Conservation (phyloP, 202 grass and related monocot genomes). For the Tripidium arundinaceum region DNA sequence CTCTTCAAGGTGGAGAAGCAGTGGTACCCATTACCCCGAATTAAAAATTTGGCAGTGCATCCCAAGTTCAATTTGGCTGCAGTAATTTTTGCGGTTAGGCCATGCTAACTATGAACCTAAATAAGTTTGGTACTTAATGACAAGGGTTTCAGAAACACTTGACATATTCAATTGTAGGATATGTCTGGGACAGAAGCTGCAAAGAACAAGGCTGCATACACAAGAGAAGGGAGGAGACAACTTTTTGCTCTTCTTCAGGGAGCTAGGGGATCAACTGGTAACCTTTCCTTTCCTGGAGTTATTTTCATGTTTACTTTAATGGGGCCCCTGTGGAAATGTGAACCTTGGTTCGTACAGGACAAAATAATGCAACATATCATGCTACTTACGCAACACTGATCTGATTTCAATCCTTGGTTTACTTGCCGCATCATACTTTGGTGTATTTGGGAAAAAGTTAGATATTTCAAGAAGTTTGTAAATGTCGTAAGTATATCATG, state of each 20-base stretch:
- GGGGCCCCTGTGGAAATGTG: not conserved
- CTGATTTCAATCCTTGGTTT: not conserved
- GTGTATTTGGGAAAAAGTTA: not conserved
- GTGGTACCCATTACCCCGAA: slow-evolving; percentile 94
- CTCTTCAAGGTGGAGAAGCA: slow-evolving; percentile 96
- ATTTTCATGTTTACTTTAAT: slow-evolving; percentile 8
- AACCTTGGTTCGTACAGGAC: slow-evolving; percentile 6
- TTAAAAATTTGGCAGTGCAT: slow-evolving; percentile 77
- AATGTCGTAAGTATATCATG: slow-evolving; percentile 18
- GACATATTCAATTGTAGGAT: slow-evolving; percentile 56
- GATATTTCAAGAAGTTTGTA: slow-evolving; percentile 2
- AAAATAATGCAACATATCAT: not conserved
- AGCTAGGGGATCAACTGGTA: slow-evolving; percentile 97
- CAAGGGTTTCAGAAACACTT: slow-evolving; percentile 19
- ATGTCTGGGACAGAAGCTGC: slow-evolving; percentile 65
- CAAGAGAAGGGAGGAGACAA: slow-evolving; percentile 93
- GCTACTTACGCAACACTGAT: not conserved
- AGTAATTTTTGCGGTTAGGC: slow-evolving; percentile 84
- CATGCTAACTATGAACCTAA: slow-evolving; percentile 8
- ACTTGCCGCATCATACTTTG: not conserved
- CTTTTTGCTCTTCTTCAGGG: slow-evolving; percentile 97
- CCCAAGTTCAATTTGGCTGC: slow-evolving; percentile 94
- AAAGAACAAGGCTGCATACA: slow-evolving; percentile 94
- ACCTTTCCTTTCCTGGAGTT: slow-evolving; percentile 24
- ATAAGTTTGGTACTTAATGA: not conserved